Percentiles rank a stretch among this genome's conserved stretches.
These are phyloP conservation scores for Emergomyces orientalis DNA, from an alignment of 2,329 filamentous ascomycete species.

Conservation along the genomic window DNA sequence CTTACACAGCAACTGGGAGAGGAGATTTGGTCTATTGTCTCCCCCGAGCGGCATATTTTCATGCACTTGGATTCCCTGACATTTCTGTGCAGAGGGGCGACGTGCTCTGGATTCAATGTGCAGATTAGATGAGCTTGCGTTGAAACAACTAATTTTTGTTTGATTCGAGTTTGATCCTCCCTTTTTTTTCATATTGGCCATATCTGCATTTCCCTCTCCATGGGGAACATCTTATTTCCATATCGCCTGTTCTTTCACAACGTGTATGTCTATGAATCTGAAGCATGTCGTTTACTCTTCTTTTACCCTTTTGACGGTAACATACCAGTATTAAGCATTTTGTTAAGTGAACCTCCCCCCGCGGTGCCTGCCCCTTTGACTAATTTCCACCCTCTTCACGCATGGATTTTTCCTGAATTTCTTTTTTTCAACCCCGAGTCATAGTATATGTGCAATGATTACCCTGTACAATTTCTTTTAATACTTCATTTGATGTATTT, in stretches of 20 bases:
- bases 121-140: not conserved
- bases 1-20: constrained; percentile 16
- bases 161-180: not conserved
- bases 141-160: not conserved
- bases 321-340: not conserved
- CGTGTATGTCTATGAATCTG: not conserved
- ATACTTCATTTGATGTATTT: not conserved
- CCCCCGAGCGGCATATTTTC: constrained; percentile 23
- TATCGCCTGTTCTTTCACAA: not conserved
- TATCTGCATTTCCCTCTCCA: not conserved
- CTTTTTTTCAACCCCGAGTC: not conserved
- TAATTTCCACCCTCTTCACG: not conserved
- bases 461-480: not conserved
- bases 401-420: not conserved
- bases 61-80: constrained; percentile 22
- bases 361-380: not conserved
- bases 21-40: constrained; percentile 39
- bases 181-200: not conserved
- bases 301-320: not conserved
- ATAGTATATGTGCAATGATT: not conserved
- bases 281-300: not conserved
- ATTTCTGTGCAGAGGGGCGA: constrained; percentile 18
- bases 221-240: not conserved
- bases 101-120: constrained; percentile 22
- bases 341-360: not conserved